Conservation (phyloP, 1,284 basidiomycete species). For the Malassezia sympodialis region DNA sequence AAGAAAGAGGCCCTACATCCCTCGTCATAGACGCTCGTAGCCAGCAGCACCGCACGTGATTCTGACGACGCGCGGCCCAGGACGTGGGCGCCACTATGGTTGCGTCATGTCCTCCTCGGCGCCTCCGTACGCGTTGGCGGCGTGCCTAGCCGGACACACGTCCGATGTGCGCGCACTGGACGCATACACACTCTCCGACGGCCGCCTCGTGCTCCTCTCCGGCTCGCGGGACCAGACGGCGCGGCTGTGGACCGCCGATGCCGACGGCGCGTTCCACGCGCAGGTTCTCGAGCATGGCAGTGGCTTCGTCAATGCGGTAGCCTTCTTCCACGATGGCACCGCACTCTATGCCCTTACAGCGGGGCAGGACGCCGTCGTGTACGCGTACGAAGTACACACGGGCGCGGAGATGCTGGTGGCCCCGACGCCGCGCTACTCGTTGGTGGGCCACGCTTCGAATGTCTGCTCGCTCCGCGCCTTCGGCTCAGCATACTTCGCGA, state of each 20-base stretch:
- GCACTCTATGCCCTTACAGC: constrained; percentile 26
- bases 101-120: not conserved
- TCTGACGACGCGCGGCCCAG: not conserved
- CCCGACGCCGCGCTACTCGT: constrained; percentile 17
- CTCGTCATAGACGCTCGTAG: not conserved
- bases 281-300: constrained; percentile 27
- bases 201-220: constrained; percentile 26
- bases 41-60: not conserved
- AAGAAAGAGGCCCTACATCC: constrained; percentile 15
- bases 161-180: constrained; percentile 37
- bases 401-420: constrained; percentile 14
- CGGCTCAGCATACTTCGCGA: constrained; percentile 56
- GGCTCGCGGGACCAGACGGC: constrained; percentile 24
- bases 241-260: constrained; percentile 17
- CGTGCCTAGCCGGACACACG: constrained; percentile 28
- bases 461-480: constrained; percentile 66
- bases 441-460: constrained; percentile 73
- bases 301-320: constrained; percentile 41
- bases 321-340: constrained; percentile 18
- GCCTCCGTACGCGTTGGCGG: constrained; percentile 21
- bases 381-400: constrained; percentile 29
- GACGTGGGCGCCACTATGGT: not conserved
- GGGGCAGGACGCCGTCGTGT: constrained; percentile 41
- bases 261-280: constrained; percentile 4
- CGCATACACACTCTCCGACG: constrained; percentile 25